phyloP scores from a whole-genome alignment of 2,329 filamentous ascomycete genomes.

The Aspergillus intermedius region DNA sequence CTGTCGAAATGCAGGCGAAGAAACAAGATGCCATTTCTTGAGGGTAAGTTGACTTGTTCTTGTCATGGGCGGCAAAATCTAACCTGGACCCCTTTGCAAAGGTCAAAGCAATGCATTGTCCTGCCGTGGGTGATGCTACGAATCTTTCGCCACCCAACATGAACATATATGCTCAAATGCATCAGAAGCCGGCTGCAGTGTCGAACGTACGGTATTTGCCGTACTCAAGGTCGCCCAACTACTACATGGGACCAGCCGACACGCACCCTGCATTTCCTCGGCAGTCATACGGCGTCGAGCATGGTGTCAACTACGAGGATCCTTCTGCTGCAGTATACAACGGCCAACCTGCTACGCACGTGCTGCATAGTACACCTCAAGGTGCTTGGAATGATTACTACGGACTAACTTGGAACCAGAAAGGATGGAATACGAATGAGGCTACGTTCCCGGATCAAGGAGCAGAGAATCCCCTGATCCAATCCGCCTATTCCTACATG shows the following conservation, averaged over 20 bases:
- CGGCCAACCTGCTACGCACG: conserved; percentile 28
- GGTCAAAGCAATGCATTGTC: conserved; percentile 33
- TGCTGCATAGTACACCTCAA: conserved; percentile 28
- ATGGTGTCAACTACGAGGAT: conserved; percentile 27
- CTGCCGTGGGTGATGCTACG: conserved; percentile 12
- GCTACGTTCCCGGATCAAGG: conserved; percentile 26
- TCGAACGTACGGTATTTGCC: conserved; percentile 14
- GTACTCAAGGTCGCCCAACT: conserved; percentile 17
- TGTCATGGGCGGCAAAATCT: background rate
- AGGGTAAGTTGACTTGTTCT: conserved; percentile 49
- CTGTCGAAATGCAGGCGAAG: conserved; percentile 65
- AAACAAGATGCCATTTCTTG: conserved; percentile 63
- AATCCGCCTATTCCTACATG: conserved; percentile 24
- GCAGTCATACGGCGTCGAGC: conserved; percentile 15
- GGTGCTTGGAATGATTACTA: conserved; percentile 23
- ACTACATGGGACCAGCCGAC: conserved; percentile 19
- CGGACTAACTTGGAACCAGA: conserved; percentile 21
- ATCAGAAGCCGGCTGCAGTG: conserved; percentile 8
- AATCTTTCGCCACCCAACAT: conserved; percentile 13
- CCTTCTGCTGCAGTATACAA: conserved; percentile 25
- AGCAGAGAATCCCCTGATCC: conserved; percentile 15
- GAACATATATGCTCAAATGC: conserved; percentile 14
- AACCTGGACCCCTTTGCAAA: conserved; percentile 5
- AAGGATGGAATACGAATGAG: conserved; percentile 23
- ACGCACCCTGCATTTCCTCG: conserved; percentile 17